Percentiles rank a stretch among this genome's conserved stretches.
Evolutionary conservation across 257 asterid species (phyloP).

Genomic region (Rehmannia glutinosa): DNA sequence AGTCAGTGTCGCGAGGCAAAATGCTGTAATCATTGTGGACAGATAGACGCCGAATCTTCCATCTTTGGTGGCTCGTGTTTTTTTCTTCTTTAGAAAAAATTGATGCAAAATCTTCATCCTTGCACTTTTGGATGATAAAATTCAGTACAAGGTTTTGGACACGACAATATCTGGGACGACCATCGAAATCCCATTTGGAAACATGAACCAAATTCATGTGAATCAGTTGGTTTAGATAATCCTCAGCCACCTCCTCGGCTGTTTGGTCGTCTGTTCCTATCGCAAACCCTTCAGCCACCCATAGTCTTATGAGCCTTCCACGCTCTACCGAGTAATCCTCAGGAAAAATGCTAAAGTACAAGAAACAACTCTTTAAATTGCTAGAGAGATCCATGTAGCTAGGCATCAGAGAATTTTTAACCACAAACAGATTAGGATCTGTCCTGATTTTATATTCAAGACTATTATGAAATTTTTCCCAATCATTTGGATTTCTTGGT

Average conservation of each 20-base stretch:
- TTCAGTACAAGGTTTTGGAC: slow-evolving; percentile 17
- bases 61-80: no score
- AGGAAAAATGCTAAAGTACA: slow-evolving; percentile 40
- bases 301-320: slow-evolving; percentile 41
- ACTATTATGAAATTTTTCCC: slow-evolving; percentile 23
- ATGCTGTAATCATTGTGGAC: slow-evolving; percentile 7
- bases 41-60: no score
- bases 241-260: slow-evolving; percentile 41
- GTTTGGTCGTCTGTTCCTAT: slow-evolving; percentile 3
- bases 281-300: slow-evolving; percentile 50
- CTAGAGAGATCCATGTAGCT: slow-evolving; percentile 40
- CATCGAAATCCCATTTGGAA: slow-evolving; percentile 27
- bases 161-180: slow-evolving; percentile 21
- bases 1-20: not conserved
- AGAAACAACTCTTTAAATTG: slow-evolving; percentile 43
- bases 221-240: slow-evolving; percentile 29
- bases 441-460: slow-evolving; percentile 20
- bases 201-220: slow-evolving; percentile 36
- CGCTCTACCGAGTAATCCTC: slow-evolving; percentile 33
- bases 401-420: slow-evolving; percentile 15
- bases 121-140: slow-evolving; percentile 26
- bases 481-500: not conserved
- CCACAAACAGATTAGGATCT: slow-evolving; percentile 8
- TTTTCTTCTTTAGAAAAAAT: not conserved
- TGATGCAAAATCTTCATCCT: slow-evolving; percentile 31